phyloP scores from a whole-genome alignment of 495 filamentous ascomycete species.

The Penicillium chermesinum region DNA sequence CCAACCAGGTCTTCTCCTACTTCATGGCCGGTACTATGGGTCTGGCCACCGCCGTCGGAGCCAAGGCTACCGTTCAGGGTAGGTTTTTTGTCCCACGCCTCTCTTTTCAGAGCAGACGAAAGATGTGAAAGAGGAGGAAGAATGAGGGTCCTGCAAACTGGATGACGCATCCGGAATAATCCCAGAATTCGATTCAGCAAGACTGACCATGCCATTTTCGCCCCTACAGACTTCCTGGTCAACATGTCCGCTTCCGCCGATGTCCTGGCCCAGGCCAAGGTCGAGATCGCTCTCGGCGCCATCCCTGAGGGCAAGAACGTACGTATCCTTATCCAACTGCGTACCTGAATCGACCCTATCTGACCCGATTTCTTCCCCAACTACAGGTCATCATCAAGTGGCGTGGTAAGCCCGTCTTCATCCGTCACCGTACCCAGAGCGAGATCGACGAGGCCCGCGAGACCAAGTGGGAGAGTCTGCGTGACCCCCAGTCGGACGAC shows the following conservation, averaged over 20 bases:
- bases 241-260: conserved; percentile 99
- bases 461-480: conserved; percentile 67
- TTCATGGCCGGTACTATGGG: conserved; percentile 98
- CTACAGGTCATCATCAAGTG: conserved; percentile 99
- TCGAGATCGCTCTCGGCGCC: conserved; percentile 84
- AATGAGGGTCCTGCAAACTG: conserved; percentile 3
- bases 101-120: not conserved
- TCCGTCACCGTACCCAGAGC: conserved; percentile 89
- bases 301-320: conserved; percentile 99
- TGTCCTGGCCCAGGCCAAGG: conserved; percentile 98
- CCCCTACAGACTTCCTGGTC: conserved; percentile 83
- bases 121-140: not conserved
- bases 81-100: conserved; percentile 33
- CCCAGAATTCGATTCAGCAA: not conserved
- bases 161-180: no score
- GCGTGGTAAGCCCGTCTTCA: conserved; percentile 99
- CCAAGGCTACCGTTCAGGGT: conserved; percentile 97
- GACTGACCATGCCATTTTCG: conserved; percentile 19
- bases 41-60: conserved; percentile 81
- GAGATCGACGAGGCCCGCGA: conserved; percentile 84
- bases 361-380: conserved; percentile 8
- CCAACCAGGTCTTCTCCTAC: conserved; percentile 87
- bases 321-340: conserved; percentile 28
- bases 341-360: conserved; percentile 1
- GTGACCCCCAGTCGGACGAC: conserved; percentile 85